A percentile compares a stretch with the other conserved stretches of the same genome.
Conservation (phyloP, 345 rosid species). For the Sisymbrium altissimum region DNA sequence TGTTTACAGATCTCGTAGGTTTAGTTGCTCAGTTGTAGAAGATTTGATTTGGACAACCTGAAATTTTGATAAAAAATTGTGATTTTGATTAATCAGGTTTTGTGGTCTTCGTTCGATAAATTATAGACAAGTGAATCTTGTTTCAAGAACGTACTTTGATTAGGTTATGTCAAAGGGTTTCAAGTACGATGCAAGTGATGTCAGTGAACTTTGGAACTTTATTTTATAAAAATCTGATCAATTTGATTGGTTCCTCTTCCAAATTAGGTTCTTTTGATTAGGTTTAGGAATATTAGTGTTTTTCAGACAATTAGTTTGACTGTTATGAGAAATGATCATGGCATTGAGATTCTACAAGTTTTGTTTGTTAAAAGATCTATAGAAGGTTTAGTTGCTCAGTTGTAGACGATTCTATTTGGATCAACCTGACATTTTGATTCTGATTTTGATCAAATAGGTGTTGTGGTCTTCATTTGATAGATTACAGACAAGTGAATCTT, state of each 20-base stretch:
- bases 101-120: too few relatives aligned
- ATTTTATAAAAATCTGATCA: not conserved
- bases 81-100: too few relatives aligned
- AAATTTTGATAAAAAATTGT: too few relatives aligned
- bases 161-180: too few relatives aligned
- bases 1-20: too few relatives aligned
- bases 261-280: not conserved
- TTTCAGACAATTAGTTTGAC: constrained; percentile 8
- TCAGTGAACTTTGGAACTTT: too few relatives aligned
- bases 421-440: not conserved
- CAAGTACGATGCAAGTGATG: too few relatives aligned
- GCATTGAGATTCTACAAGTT: not conserved
- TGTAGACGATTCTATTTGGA: not conserved
- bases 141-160: too few relatives aligned
- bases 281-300: not conserved
- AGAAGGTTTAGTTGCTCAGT: not conserved
- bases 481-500: constrained; percentile 55
- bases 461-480: constrained; percentile 87
- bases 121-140: too few relatives aligned
- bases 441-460: constrained; percentile 47
- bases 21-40: too few relatives aligned
- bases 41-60: too few relatives aligned
- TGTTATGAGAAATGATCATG: constrained; percentile 18
- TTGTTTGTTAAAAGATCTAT: constrained; percentile 1
- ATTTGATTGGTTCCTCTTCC: not conserved